A percentile compares a stretch with the other conserved stretches of the same genome.
Conservation (phyloP, 2,329 filamentous ascomycete species). For the Colletotrichum neosansevieriae region DNA sequence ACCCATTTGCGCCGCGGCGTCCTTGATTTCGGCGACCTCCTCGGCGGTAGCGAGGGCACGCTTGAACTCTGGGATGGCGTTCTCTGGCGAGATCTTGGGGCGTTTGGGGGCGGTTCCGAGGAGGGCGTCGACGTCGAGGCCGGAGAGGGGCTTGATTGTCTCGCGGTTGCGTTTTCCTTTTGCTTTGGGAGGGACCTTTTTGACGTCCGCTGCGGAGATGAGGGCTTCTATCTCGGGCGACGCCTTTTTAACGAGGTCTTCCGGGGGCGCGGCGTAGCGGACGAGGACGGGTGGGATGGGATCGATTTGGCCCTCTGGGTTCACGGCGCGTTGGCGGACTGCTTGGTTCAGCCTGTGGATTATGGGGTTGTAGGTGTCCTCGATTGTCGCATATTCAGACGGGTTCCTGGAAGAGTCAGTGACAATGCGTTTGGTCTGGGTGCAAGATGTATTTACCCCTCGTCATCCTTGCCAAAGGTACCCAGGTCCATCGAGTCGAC, state of each 20-base stretch:
- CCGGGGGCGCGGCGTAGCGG: slow-evolving; percentile 79
- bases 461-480: slow-evolving; percentile 76
- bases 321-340: slow-evolving; percentile 83
- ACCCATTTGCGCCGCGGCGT: slow-evolving; percentile 81
- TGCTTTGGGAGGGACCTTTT: slow-evolving; percentile 86
- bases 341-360: slow-evolving; percentile 92
- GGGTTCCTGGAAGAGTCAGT: slow-evolving; percentile 52
- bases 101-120: slow-evolving; percentile 68
- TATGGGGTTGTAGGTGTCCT: slow-evolving; percentile 85
- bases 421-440: too few species aligned
- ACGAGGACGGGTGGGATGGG: slow-evolving; percentile 73
- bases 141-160: slow-evolving; percentile 84
- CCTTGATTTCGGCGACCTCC: slow-evolving; percentile 70
- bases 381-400: slow-evolving; percentile 79
- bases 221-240: slow-evolving; percentile 71
- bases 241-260: slow-evolving; percentile 71
- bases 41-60: slow-evolving; percentile 75
- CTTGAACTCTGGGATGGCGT: slow-evolving; percentile 92
- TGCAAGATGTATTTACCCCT: slow-evolving; percentile 70
- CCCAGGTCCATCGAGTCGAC: slow-evolving; percentile 94
- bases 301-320: slow-evolving; percentile 74
- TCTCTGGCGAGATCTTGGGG: slow-evolving; percentile 67
- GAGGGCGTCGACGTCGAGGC: slow-evolving; percentile 86
- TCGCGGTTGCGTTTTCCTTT: slow-evolving; percentile 80
- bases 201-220: slow-evolving; percentile 79